These are phyloP conservation scores for Stentor coeruleus DNA, from an alignment of 73 alveolate genomes.

Conservation along the genomic window DNA sequence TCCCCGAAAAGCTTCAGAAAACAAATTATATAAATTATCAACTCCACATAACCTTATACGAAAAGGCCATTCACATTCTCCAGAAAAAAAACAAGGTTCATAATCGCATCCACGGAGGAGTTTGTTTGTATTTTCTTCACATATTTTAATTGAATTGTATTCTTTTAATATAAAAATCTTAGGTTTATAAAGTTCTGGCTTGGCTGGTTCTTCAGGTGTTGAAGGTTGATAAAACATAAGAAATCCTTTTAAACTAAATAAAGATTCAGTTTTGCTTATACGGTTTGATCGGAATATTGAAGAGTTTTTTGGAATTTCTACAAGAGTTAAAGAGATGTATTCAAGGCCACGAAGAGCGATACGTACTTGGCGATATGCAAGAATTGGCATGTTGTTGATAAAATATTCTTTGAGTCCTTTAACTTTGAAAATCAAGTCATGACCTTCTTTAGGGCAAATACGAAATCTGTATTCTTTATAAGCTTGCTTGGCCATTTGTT, in stretches of 20 bases:
- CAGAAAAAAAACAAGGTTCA: slow-evolving; percentile 30
- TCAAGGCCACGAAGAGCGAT: slow-evolving; percentile 37
- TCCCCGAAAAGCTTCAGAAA: slow-evolving; percentile 27
- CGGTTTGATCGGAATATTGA: neutral
- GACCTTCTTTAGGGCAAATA: slow-evolving; percentile 37
- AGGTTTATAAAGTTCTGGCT: neutral
- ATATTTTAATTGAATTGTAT: neutral
- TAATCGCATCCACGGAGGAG: neutral
- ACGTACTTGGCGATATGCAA: slow-evolving; percentile 79
- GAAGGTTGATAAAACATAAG: neutral
- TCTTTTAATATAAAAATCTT: neutral
- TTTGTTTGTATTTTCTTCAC: neutral
- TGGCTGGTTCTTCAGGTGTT: neutral
- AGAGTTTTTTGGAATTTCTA: neutral
- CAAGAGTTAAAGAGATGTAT: neutral
- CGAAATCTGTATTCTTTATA: slow-evolving; percentile 35
- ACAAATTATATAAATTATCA: slow-evolving; percentile 33
- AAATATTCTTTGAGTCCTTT: slow-evolving; percentile 79
- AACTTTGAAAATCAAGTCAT: slow-evolving; percentile 62
- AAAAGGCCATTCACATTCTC: slow-evolving; percentile 53
- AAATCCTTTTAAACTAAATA: neutral
- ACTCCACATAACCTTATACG: slow-evolving; percentile 34
- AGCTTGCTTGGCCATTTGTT: slow-evolving; percentile 56
- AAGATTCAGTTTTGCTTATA: neutral
- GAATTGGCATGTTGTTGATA: slow-evolving; percentile 68